Conservation (phyloP, 1,284 basidiomycete genomes). For the Ustilago esculenta region DNA sequence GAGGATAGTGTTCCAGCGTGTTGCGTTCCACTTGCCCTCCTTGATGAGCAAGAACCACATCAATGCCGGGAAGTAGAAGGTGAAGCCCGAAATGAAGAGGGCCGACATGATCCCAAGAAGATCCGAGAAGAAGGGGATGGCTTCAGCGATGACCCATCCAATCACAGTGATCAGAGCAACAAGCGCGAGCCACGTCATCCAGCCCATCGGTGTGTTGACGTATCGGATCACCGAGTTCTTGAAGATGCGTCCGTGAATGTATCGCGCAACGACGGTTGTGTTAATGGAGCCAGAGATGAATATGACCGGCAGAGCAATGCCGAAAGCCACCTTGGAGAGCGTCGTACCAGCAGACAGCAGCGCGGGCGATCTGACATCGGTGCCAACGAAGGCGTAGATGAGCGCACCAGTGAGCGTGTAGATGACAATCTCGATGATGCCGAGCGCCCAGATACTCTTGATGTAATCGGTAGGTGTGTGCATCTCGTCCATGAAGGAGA, state of each 20-base stretch:
- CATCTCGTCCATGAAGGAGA: conserved; percentile 61
- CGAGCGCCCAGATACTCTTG: conserved; percentile 55
- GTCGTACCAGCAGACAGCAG: conserved; percentile 49
- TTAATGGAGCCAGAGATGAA: conserved; percentile 63
- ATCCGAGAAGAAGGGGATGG: conserved; percentile 52
- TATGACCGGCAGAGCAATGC: conserved; percentile 56
- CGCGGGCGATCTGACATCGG: conserved; percentile 49
- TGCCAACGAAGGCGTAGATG: conserved; percentile 57
- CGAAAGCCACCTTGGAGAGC: conserved; percentile 59
- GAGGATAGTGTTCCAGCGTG: conserved; percentile 39
- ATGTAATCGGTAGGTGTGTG: conserved; percentile 55
- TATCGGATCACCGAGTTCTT: conserved; percentile 51
- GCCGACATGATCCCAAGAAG: conserved; percentile 50
- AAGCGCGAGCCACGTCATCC: conserved; percentile 50
- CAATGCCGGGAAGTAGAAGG: conserved; percentile 70
- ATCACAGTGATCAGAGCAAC: conserved; percentile 45
- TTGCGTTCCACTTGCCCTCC: conserved; percentile 47
- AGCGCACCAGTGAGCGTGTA: conserved; percentile 60
- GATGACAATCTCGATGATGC: conserved; percentile 57
- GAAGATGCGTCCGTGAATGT: conserved; percentile 52
- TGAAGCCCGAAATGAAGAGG: conserved; percentile 53
- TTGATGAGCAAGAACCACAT: conserved; percentile 57
- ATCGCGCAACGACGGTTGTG: conserved; percentile 53
- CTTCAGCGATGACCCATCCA: conserved; percentile 53
- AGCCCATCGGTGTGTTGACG: conserved; percentile 56